Evolutionary conservation across 2,329 filamentous ascomycete species (phyloP).

Genomic region (Hymenoscyphus salicellus): DNA sequence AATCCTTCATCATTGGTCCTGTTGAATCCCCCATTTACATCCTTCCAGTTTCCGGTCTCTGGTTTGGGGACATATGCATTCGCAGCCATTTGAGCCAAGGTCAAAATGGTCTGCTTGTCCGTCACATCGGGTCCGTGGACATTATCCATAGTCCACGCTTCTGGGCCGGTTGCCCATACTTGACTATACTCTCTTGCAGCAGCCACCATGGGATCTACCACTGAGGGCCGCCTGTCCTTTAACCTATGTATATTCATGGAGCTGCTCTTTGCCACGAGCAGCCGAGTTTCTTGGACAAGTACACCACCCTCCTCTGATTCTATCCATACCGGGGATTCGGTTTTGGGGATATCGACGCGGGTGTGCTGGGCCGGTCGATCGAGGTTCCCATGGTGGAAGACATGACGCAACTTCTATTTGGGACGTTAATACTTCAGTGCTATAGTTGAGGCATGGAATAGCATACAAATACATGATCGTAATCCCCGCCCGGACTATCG

Average conservation of each 20-base stretch:
- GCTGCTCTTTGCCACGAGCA: conserved; percentile 61
- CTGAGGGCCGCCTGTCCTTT: conserved; percentile 69
- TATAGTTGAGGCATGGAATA: background rate
- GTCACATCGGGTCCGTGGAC: conserved; percentile 76
- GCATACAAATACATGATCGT: conserved; percentile 53
- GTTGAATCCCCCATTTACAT: conserved; percentile 77
- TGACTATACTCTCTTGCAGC: conserved; percentile 67
- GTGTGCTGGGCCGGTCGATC: conserved; percentile 74
- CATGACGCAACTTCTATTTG: conserved; percentile 68
- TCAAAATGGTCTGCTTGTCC: conserved; percentile 80
- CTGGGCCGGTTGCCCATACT: conserved; percentile 64
- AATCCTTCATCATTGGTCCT: conserved; percentile 81
- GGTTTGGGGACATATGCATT: conserved; percentile 82
- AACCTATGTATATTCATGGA: conserved; percentile 74
- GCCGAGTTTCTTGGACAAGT: conserved; percentile 49
- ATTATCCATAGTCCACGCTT: conserved; percentile 77
- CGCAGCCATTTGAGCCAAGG: conserved; percentile 81
- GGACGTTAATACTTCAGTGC: conserved; percentile 15
- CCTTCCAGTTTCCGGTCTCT: conserved; percentile 74
- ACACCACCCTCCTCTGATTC: conserved; percentile 54
- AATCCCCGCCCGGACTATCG: conserved; percentile 43
- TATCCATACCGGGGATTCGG: conserved; percentile 55
- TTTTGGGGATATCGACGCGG: conserved; percentile 65
- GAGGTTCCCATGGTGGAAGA: conserved; percentile 88
- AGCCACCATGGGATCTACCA: conserved; percentile 75